A percentile compares a stretch with the other conserved stretches of the same genome.
Evolutionary conservation across 176 grass and related monocot genomes (phyloP).

Genomic region (Bromus sterilis): DNA sequence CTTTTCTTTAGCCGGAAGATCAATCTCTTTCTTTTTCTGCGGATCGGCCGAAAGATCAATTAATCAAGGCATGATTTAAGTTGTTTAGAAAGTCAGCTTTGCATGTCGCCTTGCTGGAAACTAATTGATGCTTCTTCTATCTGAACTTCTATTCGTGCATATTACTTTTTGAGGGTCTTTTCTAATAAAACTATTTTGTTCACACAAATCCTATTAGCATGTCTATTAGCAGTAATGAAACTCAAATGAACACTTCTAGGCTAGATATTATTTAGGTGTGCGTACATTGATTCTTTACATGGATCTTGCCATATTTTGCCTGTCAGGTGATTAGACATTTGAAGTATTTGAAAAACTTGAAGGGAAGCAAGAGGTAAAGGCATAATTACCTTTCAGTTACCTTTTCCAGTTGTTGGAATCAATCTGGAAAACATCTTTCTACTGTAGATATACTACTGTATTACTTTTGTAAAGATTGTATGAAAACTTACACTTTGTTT

Average conservation of each 20-base stretch:
- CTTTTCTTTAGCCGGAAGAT: too few relatives aligned
- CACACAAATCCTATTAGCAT: not conserved
- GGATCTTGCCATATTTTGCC: not conserved
- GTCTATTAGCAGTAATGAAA: not conserved
- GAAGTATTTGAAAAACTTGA: conserved; percentile 42
- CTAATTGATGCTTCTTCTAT: not conserved
- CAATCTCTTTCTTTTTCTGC: too few relatives aligned
- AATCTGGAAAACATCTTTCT: not conserved
- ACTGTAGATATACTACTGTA: not conserved
- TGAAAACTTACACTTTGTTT: not conserved
- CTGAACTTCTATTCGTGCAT: not conserved
- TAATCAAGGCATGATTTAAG: too few relatives aligned
- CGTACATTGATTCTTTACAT: not conserved
- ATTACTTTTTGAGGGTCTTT: not conserved
- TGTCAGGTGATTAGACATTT: conserved; percentile 17
- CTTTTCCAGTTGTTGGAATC: not conserved
- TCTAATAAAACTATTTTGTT: not conserved
- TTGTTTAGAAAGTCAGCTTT: too few relatives aligned
- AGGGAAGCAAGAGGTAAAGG: conserved; percentile 24
- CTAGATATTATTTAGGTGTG: not conserved
- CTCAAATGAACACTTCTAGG: not conserved
- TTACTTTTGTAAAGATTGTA: too few relatives aligned
- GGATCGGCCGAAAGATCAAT: too few relatives aligned
- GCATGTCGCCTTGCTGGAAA: too few relatives aligned
- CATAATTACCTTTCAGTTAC: not conserved